Evolutionary conservation across 2,329 filamentous ascomycete genomes (phyloP).

Genomic region (Curvularia verruculosa): DNA sequence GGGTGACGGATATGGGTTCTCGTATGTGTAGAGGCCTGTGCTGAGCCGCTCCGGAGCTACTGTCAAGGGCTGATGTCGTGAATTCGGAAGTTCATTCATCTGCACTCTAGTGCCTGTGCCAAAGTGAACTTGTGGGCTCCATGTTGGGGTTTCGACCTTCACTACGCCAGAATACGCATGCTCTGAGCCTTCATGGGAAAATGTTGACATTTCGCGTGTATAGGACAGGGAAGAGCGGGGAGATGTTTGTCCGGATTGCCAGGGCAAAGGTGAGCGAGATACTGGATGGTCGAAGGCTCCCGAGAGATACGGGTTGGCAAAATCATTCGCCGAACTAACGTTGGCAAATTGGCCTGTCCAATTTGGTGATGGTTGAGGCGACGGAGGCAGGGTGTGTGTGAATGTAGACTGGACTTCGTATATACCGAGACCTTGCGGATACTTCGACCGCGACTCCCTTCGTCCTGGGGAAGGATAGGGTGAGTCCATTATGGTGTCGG

Average conservation of each 20-base stretch:
- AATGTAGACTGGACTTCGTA: slow-evolving; percentile 40
- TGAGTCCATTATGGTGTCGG: slow-evolving; percentile 36
- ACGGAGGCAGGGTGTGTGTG: slow-evolving; percentile 39
- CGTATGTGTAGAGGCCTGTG: slow-evolving; percentile 31
- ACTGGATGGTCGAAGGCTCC: slow-evolving; percentile 44
- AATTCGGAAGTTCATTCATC: slow-evolving; percentile 15
- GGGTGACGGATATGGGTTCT: slow-evolving; percentile 31
- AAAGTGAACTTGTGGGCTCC: slow-evolving; percentile 33
- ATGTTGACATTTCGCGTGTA: slow-evolving; percentile 41
- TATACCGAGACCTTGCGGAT: slow-evolving; percentile 42
- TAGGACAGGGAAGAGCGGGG: slow-evolving; percentile 44
- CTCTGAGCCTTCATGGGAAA: slow-evolving; percentile 42
- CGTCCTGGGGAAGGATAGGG: slow-evolving; percentile 46
- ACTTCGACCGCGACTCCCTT: slow-evolving; percentile 38
- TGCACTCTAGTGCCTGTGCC: slow-evolving; percentile 20
- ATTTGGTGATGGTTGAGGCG: slow-evolving; percentile 44
- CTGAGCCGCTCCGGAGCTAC: slow-evolving; percentile 43
- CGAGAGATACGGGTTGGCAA: slow-evolving; percentile 41
- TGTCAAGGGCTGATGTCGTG: slow-evolving; percentile 34
- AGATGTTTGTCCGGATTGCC: slow-evolving; percentile 37
- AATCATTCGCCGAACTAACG: slow-evolving; percentile 35
- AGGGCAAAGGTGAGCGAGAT: slow-evolving; percentile 40
- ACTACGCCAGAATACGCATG: slow-evolving; percentile 31
- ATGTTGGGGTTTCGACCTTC: slow-evolving; percentile 38
- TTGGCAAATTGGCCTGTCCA: slow-evolving; percentile 39